Evolutionary conservation across 2,329 filamentous ascomycete species (phyloP).

Genomic region (Fusarium algeriense): DNA sequence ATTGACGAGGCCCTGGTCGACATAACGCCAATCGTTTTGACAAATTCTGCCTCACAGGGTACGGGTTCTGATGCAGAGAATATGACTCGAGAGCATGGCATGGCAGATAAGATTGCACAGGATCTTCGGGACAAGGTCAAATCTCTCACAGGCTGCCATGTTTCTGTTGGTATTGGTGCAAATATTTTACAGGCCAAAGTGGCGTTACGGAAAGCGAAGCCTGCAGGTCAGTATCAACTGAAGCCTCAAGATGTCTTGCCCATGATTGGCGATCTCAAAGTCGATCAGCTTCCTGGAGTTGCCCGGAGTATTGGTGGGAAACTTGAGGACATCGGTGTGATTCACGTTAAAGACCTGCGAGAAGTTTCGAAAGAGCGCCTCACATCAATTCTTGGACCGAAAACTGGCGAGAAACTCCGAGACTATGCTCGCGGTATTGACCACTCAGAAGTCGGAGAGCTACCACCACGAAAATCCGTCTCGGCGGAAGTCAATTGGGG

Average conservation of each 20-base stretch:
- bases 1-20: slow-evolving; percentile 96
- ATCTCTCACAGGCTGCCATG: slow-evolving; percentile 81
- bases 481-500: slow-evolving; percentile 99
- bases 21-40: slow-evolving; percentile 77
- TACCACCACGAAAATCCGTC: slow-evolving; percentile 89
- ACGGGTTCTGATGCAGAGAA: slow-evolving; percentile 73
- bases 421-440: slow-evolving; percentile 94
- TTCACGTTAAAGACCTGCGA: slow-evolving; percentile 84
- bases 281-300: slow-evolving; percentile 90
- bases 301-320: slow-evolving; percentile 89
- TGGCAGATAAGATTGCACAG: slow-evolving; percentile 76
- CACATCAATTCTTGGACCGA: slow-evolving; percentile 81
- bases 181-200: slow-evolving; percentile 95
- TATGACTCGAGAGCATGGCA: slow-evolving; percentile 81
- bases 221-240: slow-evolving; percentile 90
- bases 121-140: slow-evolving; percentile 77
- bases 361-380: slow-evolving; percentile 82
- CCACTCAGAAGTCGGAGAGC: slow-evolving; percentile 84
- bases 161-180: slow-evolving; percentile 91
- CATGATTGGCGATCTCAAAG: slow-evolving; percentile 81
- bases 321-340: slow-evolving; percentile 87
- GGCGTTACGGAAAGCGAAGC: slow-evolving; percentile 90
- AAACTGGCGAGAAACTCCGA: slow-evolving; percentile 91
- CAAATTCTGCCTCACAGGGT: slow-evolving; percentile 74
- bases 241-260: slow-evolving; percentile 82